Conservation (phyloP, 768 basidiomycete species). For the Naganishia onofrii region DNA sequence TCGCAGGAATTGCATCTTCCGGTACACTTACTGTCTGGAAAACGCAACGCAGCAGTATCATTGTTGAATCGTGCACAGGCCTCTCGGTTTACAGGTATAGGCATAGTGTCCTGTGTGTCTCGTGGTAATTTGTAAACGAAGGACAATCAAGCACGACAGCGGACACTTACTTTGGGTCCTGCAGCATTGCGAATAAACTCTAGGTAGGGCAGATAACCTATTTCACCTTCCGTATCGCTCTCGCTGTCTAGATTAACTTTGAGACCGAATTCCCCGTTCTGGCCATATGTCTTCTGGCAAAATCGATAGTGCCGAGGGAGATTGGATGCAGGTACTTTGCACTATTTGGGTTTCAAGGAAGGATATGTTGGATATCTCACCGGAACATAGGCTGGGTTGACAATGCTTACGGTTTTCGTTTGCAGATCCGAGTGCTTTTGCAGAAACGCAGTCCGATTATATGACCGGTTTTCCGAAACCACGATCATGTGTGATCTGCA, state of each 20-base stretch:
- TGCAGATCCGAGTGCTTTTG: not conserved
- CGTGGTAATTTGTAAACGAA: not conserved
- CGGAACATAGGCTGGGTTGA: not conserved
- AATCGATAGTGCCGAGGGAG: conserved; percentile 7
- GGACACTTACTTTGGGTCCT: conserved; percentile 10
- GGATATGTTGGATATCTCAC: not conserved
- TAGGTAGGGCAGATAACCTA: conserved; percentile 4
- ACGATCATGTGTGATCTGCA: conserved; percentile 2
- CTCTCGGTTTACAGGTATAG: conserved; percentile 2
- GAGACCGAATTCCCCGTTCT: conserved; percentile 2
- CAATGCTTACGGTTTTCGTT: not conserved
- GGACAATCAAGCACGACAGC: too few relatives aligned
- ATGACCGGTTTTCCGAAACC: not conserved
- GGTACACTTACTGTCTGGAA: not conserved
- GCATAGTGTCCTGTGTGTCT: not conserved
- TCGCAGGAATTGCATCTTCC: too few relatives aligned
- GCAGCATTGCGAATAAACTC: not conserved
- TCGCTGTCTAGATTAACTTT: conserved; percentile 9
- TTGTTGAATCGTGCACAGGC: not conserved
- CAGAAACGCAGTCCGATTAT: not conserved
- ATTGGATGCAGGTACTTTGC: conserved; percentile 4
- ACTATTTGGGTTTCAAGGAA: not conserved
- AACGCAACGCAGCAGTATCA: not conserved
- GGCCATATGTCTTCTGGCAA: not conserved
- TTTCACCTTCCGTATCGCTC: not conserved